These are phyloP conservation scores for Aspergillus thermomutatus DNA, from an alignment of 2,329 filamentous ascomycete genomes.

Conservation along the genomic window DNA sequence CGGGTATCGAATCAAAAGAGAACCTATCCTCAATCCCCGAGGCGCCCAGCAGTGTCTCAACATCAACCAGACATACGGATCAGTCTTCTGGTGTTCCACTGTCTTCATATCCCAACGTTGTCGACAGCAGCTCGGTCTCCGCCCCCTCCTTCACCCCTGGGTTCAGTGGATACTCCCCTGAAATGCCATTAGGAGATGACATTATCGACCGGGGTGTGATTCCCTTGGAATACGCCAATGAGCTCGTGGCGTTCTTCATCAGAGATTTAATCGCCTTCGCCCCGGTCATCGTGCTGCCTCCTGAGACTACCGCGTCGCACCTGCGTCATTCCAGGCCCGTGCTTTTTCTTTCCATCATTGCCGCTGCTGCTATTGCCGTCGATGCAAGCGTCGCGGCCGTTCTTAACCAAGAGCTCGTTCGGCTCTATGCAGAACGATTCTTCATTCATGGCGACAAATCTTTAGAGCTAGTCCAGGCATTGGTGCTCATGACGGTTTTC, in stretches of 20 bases:
- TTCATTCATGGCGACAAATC: conserved; percentile 51
- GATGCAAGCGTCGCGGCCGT: conserved; percentile 41
- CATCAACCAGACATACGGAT: conserved; percentile 20
- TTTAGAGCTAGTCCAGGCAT: conserved; percentile 50
- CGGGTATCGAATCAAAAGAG: conserved; percentile 19
- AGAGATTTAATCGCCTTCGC: conserved; percentile 29
- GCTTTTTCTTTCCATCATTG: conserved; percentile 69
- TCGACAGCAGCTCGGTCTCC: conserved; percentile 17
- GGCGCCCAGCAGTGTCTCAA: conserved; percentile 17
- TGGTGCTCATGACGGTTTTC: conserved; percentile 49
- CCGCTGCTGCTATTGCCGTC: conserved; percentile 59
- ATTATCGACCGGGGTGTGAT: conserved; percentile 33
- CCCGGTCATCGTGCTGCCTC: conserved; percentile 28
- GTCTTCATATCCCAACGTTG: conserved; percentile 16
- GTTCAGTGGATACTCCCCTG: conserved; percentile 16
- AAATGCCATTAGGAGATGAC: conserved; percentile 19
- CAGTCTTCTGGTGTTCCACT: conserved; percentile 23
- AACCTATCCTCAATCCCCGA: conserved; percentile 18
- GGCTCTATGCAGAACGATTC: conserved; percentile 47
- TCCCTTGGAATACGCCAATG: conserved; percentile 28
- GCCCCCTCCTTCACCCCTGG: conserved; percentile 19
- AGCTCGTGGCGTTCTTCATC: conserved; percentile 30
- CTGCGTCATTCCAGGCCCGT: conserved; percentile 52
- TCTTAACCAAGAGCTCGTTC: conserved; percentile 49
- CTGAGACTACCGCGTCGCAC: conserved; percentile 27